Percentiles rank a stretch among this genome's conserved stretches.
These are phyloP conservation scores for Pichia sporocuriosa DNA, from an alignment of 805 yeast species.

Conservation along the genomic window DNA sequence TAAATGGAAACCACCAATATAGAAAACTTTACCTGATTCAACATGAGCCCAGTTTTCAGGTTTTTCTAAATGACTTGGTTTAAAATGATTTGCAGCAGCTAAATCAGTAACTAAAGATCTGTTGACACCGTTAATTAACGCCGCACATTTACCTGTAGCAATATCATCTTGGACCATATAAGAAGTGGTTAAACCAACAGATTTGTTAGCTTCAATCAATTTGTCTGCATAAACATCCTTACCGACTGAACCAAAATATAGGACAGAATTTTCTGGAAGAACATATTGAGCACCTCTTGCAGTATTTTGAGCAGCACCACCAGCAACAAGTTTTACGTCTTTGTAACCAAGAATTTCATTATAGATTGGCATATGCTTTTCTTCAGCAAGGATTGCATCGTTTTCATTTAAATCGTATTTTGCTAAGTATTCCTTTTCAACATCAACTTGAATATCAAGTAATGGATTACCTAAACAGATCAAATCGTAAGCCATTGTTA, in stretches of 20 bases:
- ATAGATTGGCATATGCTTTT: conserved; percentile 78
- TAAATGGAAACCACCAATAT: conserved; percentile 98
- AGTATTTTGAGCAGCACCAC: conserved; percentile 99
- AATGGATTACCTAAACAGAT: conserved; percentile 88
- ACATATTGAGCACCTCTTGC: conserved; percentile 97
- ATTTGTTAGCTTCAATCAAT: conserved; percentile 72
- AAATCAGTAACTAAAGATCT: conserved; percentile 94
- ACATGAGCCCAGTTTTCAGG: conserved; percentile 88
- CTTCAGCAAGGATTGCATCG: conserved; percentile 86
- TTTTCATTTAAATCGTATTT: conserved; percentile 83
- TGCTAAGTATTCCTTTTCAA: conserved; percentile 56
- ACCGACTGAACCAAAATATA: conserved; percentile 95
- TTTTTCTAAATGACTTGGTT: conserved; percentile 75
- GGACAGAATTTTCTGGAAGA: conserved; percentile 74
- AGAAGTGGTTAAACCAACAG: conserved; percentile 81
- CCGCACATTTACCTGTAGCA: conserved; percentile 98
- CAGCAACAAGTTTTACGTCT: conserved; percentile 74
- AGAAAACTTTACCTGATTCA: conserved; percentile 72
- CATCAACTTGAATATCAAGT: conserved; percentile 78
- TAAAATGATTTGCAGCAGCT: conserved; percentile 97
- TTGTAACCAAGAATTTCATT: conserved; percentile 62
- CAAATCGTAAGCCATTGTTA: conserved; percentile 54
- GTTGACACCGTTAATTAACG: conserved; percentile 73
- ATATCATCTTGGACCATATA: conserved; percentile 72
- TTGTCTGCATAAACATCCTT: conserved; percentile 80